phyloP scores from a whole-genome alignment of 208 protist species.

The Perkinsela sp. region DNA sequence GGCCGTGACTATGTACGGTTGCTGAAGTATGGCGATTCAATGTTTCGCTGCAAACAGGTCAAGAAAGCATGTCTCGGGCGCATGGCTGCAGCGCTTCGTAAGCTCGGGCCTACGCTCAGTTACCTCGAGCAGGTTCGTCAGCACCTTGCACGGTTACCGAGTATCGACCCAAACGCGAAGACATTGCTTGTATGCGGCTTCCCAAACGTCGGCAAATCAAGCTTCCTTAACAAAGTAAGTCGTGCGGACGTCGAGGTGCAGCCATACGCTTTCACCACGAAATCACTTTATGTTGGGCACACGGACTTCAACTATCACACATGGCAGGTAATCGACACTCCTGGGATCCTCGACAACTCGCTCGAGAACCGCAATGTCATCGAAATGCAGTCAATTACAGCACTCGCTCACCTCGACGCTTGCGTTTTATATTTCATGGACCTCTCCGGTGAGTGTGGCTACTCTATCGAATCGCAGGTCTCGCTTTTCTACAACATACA shows the following conservation, averaged over 20 bases:
- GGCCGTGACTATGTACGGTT: conserved; percentile 89
- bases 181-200: conserved; percentile 93
- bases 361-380: conserved; percentile 99
- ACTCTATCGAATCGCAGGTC: conserved; percentile 87
- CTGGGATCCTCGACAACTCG: conserved; percentile 96
- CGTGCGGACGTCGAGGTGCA: conserved; percentile 98
- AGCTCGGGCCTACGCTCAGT: conserved; percentile 67
- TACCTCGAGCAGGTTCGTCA: conserved; percentile 99
- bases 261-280: conserved; percentile 99
- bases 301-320: conserved; percentile 92
- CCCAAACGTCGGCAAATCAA: conserved; percentile 99
- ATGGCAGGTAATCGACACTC: conserved; percentile 99
- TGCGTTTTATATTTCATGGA: conserved; percentile 98
- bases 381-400: conserved; percentile 99
- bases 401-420: conserved; percentile 84
- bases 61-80: conserved; percentile 96
- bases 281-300: conserved; percentile 99
- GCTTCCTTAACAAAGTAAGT: conserved; percentile 99
- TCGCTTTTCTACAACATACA: conserved; percentile 90
- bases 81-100: conserved; percentile 92
- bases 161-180: conserved; percentile 93
- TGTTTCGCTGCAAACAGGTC: conserved; percentile 98
- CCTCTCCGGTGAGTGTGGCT: conserved; percentile 88
- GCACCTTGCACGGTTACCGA: conserved; percentile 94
- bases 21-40: conserved; percentile 97